These are phyloP conservation scores for Aquilaria yunnanensis DNA, from an alignment of 345 rosid genomes.

Conservation along the genomic window DNA sequence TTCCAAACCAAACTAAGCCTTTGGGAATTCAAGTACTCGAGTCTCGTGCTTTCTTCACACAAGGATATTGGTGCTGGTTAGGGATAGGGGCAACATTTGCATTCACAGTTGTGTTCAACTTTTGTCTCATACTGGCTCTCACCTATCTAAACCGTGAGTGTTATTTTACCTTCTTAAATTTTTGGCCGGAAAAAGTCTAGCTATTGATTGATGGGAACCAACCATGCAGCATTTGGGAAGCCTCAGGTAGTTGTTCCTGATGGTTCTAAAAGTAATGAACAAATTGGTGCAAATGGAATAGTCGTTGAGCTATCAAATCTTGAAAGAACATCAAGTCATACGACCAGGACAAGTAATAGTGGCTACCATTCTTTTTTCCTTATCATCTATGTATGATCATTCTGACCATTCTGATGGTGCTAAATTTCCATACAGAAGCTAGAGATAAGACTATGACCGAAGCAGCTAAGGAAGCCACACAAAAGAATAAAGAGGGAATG, in stretches of 20 bases:
- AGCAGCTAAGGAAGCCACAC: slow-evolving; percentile 8
- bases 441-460: slow-evolving; percentile 6
- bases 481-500: slow-evolving; percentile 43
- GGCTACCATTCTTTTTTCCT: background rate
- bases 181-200: background rate
- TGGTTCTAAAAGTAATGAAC: slow-evolving; percentile 26
- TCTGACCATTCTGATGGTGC: too few relatives aligned
- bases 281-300: slow-evolving; percentile 13
- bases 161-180: slow-evolving; percentile 5
- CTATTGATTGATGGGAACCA: background rate
- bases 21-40: slow-evolving; percentile 43
- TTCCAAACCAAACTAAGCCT: slow-evolving; percentile 16
- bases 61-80: slow-evolving; percentile 65
- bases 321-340: slow-evolving; percentile 15
- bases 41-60: slow-evolving; percentile 34
- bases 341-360: slow-evolving; percentile 13
- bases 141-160: slow-evolving; percentile 44
- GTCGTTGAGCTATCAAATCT: slow-evolving; percentile 16
- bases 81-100: slow-evolving; percentile 50
- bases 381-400: background rate
- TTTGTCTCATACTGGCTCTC: slow-evolving; percentile 40
- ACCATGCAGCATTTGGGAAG: slow-evolving; percentile 45
- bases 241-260: slow-evolving; percentile 37
- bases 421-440: too few relatives aligned
- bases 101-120: slow-evolving; percentile 41